Evolutionary conservation across 345 rosid species (phyloP), one percentile per base, ranked within the genome.

Genomic region (Camelina sativa): DNA sequence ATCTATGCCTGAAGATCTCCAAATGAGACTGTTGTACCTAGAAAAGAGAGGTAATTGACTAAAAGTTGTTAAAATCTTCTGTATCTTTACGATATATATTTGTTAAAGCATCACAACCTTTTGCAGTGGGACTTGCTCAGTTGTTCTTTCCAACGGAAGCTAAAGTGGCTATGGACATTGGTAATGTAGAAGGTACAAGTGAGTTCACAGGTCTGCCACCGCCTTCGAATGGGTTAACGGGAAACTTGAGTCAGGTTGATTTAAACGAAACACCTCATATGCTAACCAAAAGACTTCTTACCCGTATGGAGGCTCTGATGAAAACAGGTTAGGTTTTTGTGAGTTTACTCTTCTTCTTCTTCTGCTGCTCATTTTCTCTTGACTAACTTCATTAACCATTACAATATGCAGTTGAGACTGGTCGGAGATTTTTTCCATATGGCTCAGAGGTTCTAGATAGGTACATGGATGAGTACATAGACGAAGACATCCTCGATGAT

Each of bases 121-220:
- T 6, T 16, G 30, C 76, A 95, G 99, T 95, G 84, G 94, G 90
- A 70, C 91, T 95, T 76, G 99, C 99, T 61, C 86, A 85, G 67
- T 75, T 92, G 44, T 80, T 95, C 78, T 95, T 95, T 81, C 99
- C 99, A 19, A 76, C 86, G 19, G 98, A 95, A 83, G 98, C 99
- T 62, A 90, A 89, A 87, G 80, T 95, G 62, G 99, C 96, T 48
- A 90, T 92, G 97, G 91, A 92, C 82, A 89, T 86, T 60, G 99
- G 92, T 15, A 77, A 89, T 71, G 89, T 91, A 62, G 88, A 84
- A 83, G 90, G 86, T 71, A 84, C 93, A 46, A 69, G 77, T 23
- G 93, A 88, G 82, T 87, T 85, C 74, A 74, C 91, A 11, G 93
- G 92, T 46, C 76, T 86, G 62, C 69, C 86, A 74, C 64, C 44